Evolutionary conservation across 2,329 filamentous ascomycete genomes (phyloP).

Genomic region (Cladosporium sp.): DNA sequence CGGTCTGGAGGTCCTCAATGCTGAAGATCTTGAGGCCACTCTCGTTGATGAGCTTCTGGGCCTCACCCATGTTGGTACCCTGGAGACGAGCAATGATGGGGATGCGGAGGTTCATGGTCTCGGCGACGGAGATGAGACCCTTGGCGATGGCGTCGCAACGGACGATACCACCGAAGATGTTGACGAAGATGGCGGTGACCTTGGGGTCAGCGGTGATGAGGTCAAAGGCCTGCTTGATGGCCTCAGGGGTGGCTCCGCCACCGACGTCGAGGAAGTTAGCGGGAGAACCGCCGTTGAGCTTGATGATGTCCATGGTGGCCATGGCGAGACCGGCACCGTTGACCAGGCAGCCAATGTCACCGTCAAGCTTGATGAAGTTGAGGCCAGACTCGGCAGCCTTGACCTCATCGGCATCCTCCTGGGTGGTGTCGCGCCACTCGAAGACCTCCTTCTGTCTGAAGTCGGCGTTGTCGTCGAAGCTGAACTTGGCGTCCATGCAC

Average conservation of each 20-base stretch:
- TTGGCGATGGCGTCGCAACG: constrained; percentile 95
- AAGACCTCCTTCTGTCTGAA: constrained; percentile 98
- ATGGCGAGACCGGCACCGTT: constrained; percentile 99
- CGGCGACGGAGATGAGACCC: constrained; percentile 89
- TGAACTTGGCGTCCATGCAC: constrained; percentile 99
- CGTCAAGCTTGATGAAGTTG: constrained; percentile 99
- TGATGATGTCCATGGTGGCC: constrained; percentile 99
- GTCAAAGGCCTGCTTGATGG: constrained; percentile 96
- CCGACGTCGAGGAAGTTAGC: constrained; percentile 99
- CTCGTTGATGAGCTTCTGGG: constrained; percentile 88
- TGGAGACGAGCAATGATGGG: constrained; percentile 96
- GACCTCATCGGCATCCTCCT: constrained; percentile 97
- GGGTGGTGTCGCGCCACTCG: constrained; percentile 83
- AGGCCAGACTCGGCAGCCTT: constrained; percentile 88
- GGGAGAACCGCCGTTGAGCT: constrained; percentile 92
- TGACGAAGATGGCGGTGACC: constrained; percentile 98
- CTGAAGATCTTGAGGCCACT: constrained; percentile 99
- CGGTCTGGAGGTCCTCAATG: constrained; percentile 94
- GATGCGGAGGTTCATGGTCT: constrained; percentile 91
- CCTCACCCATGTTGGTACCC: constrained; percentile 96
- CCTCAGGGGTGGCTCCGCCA: constrained; percentile 91
- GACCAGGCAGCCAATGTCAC: constrained; percentile 97
- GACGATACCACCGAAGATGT: constrained; percentile 99
- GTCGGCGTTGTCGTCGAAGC: constrained; percentile 97
- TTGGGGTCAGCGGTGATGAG: constrained; percentile 98